Conservation (phyloP, 306 rosid genomes). For the Cicer cuneatum region DNA sequence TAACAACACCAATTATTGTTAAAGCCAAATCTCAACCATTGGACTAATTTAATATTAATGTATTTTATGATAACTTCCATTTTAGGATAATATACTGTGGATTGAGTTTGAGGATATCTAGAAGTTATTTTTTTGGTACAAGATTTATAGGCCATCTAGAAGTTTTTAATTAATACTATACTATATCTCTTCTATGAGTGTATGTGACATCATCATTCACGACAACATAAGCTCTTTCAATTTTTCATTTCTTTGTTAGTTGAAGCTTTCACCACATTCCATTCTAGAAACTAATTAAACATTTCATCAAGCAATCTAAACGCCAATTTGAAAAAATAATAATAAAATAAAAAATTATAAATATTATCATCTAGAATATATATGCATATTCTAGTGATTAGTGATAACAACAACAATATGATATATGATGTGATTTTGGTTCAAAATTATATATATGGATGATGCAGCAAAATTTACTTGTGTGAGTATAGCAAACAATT, state of each 20-base stretch:
- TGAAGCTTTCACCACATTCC: constrained; percentile 5
- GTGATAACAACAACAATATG: neutral
- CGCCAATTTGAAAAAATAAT: neutral
- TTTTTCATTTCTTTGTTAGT: neutral
- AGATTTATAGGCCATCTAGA: neutral
- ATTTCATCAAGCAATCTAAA: constrained; percentile 3
- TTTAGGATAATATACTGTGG: neutral
- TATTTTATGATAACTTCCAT: neutral
- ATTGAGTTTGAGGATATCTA: neutral
- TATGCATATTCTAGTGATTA: neutral
- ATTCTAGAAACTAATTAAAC: neutral
- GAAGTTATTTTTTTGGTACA: neutral
- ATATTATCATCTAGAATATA: neutral
- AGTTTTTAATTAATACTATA: too few species aligned
- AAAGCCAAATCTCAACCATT: too few species aligned
- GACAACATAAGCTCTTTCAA: neutral
- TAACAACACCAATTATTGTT: too few species aligned
- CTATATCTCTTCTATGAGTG: neutral
- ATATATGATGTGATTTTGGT: constrained; percentile 14
- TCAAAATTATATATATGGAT: neutral
- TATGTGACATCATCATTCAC: neutral
- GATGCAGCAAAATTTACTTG: neutral
- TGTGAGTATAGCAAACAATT: neutral
- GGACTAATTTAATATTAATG: too few species aligned
- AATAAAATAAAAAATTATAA: neutral